phyloP scores from a whole-genome alignment of 805 yeast species.

The Cyberlindnera mississippiensis region DNA sequence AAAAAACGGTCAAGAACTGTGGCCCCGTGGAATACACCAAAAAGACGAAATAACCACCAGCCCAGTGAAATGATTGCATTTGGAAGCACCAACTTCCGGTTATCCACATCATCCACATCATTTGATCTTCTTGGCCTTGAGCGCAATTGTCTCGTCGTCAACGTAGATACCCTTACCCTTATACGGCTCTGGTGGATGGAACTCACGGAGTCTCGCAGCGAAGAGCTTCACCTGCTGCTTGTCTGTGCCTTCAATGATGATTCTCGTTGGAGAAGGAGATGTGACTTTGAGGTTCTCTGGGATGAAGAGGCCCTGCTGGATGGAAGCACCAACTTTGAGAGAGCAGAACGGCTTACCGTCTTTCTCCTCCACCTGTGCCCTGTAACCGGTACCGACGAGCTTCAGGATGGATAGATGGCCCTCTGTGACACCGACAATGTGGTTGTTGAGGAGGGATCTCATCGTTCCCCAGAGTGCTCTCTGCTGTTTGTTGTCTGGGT shows the following conservation, averaged over 20 bases:
- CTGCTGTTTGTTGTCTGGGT: constrained; percentile 59
- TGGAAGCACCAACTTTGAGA: constrained; percentile 86
- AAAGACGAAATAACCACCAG: too few relatives aligned
- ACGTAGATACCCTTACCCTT: constrained; percentile 97
- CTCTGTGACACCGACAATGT: constrained; percentile 83
- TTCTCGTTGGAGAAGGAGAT: constrained; percentile 81
- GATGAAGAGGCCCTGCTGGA: constrained; percentile 67
- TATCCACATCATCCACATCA: constrained; percentile 36
- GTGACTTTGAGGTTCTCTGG: constrained; percentile 74
- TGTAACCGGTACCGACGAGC: constrained; percentile 95
- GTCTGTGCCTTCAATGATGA: constrained; percentile 81
- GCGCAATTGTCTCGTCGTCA: constrained; percentile 82
- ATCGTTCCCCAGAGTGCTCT: constrained; percentile 94
- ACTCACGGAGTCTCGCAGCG: constrained; percentile 83
- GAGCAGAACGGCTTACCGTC: constrained; percentile 51
- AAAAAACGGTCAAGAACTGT: too few relatives aligned
- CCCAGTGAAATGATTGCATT: not conserved
- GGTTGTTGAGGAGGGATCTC: constrained; percentile 72
- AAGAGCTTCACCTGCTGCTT: constrained; percentile 82
- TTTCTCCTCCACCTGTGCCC: constrained; percentile 69
- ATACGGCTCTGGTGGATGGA: constrained; percentile 96
- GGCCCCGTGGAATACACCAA: too few relatives aligned
- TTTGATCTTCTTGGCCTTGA: constrained; percentile 93
- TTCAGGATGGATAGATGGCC: constrained; percentile 86
- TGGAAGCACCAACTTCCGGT: too few relatives aligned